A percentile compares a stretch with the other conserved stretches of the same genome.
Conservation (phyloP, 2,329 filamentous ascomycete species). For the Lasiodiplodia gonubiensis region DNA sequence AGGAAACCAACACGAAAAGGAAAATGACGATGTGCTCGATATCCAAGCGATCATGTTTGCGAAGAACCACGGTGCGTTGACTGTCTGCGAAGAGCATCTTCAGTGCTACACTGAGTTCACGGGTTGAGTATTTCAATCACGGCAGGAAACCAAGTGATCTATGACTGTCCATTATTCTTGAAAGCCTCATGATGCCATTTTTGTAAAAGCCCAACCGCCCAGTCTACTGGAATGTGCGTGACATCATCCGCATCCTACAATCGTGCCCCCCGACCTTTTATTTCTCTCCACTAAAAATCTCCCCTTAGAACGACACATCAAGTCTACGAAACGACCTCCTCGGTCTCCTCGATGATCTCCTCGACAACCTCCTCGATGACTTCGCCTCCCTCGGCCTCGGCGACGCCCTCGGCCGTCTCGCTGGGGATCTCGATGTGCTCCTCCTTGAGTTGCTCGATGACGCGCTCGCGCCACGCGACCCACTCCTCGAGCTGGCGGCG, state of each 20-base stretch:
- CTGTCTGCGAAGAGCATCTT: too few species aligned
- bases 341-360: constrained; percentile 85
- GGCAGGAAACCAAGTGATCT: background rate
- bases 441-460: constrained; percentile 70
- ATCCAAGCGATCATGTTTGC: too few species aligned
- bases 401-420: constrained; percentile 51
- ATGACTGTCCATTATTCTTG: background rate
- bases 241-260: background rate
- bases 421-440: constrained; percentile 64
- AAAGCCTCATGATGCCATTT: background rate
- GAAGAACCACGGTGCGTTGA: too few species aligned
- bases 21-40: too few species aligned
- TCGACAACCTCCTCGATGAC: constrained; percentile 80
- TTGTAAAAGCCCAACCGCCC: background rate
- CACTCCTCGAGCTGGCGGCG: constrained; percentile 86
- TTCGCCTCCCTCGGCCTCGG: constrained; percentile 58
- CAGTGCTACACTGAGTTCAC: too few species aligned
- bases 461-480: constrained; percentile 78
- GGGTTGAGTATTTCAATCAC: background rate
- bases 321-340: constrained; percentile 68
- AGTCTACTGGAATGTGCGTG: background rate
- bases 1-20: too few species aligned
- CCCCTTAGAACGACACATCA: background rate
- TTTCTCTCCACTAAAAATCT: background rate
- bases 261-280: background rate